Conservation (phyloP, 2,329 filamentous ascomycete genomes). For the Thielaviopsis populi region DNA sequence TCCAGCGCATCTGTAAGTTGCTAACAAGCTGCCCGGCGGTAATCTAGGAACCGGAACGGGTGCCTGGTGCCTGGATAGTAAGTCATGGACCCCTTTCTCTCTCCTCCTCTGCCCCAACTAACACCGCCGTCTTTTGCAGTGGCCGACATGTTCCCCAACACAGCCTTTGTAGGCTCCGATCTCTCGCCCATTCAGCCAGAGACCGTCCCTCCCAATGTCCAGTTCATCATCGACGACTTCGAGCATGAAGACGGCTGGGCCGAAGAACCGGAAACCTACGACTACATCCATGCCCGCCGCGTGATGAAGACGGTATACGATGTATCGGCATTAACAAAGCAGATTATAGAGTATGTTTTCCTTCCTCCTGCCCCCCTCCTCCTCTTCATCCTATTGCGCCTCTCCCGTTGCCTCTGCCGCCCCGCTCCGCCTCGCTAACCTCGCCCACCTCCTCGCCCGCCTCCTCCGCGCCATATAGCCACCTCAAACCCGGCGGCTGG, state of each 20-base stretch:
- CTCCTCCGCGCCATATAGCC: conserved; percentile 22
- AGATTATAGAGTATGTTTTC: conserved; percentile 28
- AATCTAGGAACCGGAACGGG: conserved; percentile 34
- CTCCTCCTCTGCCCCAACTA: conserved; percentile 29
- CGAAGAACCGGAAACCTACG: conserved; percentile 31
- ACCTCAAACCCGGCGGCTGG: conserved; percentile 37
- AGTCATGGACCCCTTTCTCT: conserved; percentile 20
- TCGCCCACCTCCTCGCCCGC: not conserved
- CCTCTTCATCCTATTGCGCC: not conserved
- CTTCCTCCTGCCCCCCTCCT: conserved; percentile 13
- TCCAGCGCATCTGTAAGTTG: not conserved
- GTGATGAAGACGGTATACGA: conserved; percentile 32
- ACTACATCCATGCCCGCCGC: conserved; percentile 36
- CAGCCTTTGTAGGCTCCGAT: conserved; percentile 34
- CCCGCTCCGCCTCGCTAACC: not conserved
- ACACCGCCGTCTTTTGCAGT: conserved; percentile 35
- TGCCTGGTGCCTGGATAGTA: conserved; percentile 36
- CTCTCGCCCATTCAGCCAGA: conserved; percentile 38
- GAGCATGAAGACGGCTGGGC: conserved; percentile 37
- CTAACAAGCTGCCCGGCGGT: not conserved
- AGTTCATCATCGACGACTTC: conserved; percentile 38
- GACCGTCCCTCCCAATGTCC: conserved; percentile 36
- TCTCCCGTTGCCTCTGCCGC: too few relatives aligned
- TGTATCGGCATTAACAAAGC: conserved; percentile 27
- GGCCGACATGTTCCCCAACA: conserved; percentile 32